Evolutionary conservation across 2,329 filamentous ascomycete species (phyloP).

Genomic region (Metarhizium brunneum): DNA sequence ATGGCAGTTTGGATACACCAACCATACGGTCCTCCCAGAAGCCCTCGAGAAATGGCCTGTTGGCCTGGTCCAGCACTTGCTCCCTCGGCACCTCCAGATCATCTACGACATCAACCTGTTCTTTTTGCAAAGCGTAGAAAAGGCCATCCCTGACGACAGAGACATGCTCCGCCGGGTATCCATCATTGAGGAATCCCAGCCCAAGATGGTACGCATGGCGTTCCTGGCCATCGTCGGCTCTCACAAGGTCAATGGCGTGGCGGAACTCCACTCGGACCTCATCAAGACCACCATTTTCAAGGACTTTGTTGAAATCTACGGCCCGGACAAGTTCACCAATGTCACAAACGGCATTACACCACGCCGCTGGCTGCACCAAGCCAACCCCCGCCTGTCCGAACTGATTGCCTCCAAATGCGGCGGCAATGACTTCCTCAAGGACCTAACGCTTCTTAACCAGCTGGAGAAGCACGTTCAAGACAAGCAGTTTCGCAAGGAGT

Average conservation of each 20-base stretch:
- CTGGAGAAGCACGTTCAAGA: constrained; percentile 79
- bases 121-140: constrained; percentile 88
- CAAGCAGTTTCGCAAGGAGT: constrained; percentile 84
- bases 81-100: constrained; percentile 90
- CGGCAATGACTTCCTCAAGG: constrained; percentile 76
- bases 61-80: constrained; percentile 79
- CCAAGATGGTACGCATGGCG: constrained; percentile 98
- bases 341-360: constrained; percentile 98
- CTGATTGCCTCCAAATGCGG: constrained; percentile 87
- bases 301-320: constrained; percentile 93
- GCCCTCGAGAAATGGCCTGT: constrained; percentile 98
- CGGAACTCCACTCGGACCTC: constrained; percentile 92
- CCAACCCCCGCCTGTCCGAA: constrained; percentile 85
- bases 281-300: constrained; percentile 99
- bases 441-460: constrained; percentile 77
- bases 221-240: constrained; percentile 91
- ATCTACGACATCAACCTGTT: constrained; percentile 97
- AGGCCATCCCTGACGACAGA: constrained; percentile 78
- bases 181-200: constrained; percentile 92
- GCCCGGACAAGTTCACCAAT: constrained; percentile 95
- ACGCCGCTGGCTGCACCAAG: constrained; percentile 92
- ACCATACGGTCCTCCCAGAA: constrained; percentile 95
- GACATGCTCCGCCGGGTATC: constrained; percentile 83
- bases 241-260: constrained; percentile 98
- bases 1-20: constrained; percentile 83